phyloP scores from a whole-genome alignment of 139 green algal species.

The Astrephomene gubernaculifera region DNA sequence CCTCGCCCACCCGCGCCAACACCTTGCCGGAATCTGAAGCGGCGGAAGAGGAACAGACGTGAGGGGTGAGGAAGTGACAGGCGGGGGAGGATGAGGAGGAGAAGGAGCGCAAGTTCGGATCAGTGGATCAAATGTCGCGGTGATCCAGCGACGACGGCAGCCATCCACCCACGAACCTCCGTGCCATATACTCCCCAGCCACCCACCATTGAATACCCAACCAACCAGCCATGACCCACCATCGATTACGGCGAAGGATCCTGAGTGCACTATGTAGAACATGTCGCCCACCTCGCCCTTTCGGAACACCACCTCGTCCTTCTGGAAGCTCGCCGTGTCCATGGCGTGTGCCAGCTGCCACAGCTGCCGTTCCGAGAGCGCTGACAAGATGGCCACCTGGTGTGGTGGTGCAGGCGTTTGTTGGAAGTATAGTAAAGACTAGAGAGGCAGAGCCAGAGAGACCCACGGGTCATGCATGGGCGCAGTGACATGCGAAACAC shows the following conservation, averaged over 20 bases:
- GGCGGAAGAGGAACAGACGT: not conserved
- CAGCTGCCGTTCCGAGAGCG: conserved; percentile 81
- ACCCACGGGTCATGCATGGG: no score
- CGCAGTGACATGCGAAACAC: no score
- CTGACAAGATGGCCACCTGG: conserved; percentile 83
- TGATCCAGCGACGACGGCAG: no score
- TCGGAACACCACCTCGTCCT: conserved; percentile 73
- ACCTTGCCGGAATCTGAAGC: conserved; percentile 36
- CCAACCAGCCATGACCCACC: conserved; percentile 6
- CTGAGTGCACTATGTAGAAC: conserved; percentile 92
- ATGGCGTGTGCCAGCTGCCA: conserved; percentile 80
- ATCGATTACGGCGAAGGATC: conserved; percentile 80
- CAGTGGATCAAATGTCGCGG: no score
- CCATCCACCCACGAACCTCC: no score
- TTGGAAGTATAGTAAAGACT: no score
- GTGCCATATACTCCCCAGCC: no score
- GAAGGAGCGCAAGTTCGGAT: no score
- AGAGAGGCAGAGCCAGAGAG: no score
- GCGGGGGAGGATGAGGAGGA: not conserved
- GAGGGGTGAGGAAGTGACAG: not conserved
- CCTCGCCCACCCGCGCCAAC: conserved; percentile 70
- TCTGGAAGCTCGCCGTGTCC: conserved; percentile 40
- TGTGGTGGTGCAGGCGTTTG: not conserved
- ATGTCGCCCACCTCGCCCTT: conserved; percentile 77
- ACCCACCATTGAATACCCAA: not conserved